Evolutionary conservation across 2,329 filamentous ascomycete genomes (phyloP).

Genomic region (Xylariaceae sp.): DNA sequence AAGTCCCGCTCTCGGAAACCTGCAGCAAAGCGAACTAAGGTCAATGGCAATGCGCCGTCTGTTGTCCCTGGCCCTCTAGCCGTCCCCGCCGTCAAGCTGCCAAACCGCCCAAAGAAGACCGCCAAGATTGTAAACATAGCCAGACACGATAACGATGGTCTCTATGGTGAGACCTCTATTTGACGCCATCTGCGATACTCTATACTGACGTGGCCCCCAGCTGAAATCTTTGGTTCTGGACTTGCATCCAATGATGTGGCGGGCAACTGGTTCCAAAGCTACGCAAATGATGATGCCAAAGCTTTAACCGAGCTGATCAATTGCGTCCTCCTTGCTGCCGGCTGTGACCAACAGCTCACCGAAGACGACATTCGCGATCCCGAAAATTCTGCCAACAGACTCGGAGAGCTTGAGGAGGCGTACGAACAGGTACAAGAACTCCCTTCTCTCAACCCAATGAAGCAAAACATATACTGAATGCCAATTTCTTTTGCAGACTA

Average conservation of each 20-base stretch:
- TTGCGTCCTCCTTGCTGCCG: constrained; percentile 66
- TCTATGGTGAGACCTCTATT: constrained; percentile 47
- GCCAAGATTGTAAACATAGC: constrained; percentile 47
- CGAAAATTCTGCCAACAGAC: constrained; percentile 74
- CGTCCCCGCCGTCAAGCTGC: constrained; percentile 34
- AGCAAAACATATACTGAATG: neutral
- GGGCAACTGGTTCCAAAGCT: constrained; percentile 57
- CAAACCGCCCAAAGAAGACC: constrained; percentile 54
- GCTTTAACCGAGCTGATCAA: constrained; percentile 63
- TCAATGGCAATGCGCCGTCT: constrained; percentile 49
- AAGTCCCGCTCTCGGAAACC: constrained; percentile 50
- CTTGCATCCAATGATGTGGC: constrained; percentile 54
- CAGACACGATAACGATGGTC: constrained; percentile 47
- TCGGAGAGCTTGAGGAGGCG: constrained; percentile 82
- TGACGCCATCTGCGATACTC: constrained; percentile 1
- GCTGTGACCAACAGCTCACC: constrained; percentile 75
- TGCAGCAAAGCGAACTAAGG: constrained; percentile 60
- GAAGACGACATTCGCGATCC: constrained; percentile 83
- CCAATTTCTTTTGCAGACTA: constrained; percentile 52
- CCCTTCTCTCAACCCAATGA: neutral
- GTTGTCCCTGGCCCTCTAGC: constrained; percentile 37
- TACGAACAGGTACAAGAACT: constrained; percentile 66
- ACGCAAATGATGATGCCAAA: constrained; percentile 49
- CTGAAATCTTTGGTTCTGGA: constrained; percentile 60
- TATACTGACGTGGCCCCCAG: constrained; percentile 36